Evolutionary conservation across 768 basidiomycete genomes (phyloP).

Genomic region (Rubroboletus satanas): DNA sequence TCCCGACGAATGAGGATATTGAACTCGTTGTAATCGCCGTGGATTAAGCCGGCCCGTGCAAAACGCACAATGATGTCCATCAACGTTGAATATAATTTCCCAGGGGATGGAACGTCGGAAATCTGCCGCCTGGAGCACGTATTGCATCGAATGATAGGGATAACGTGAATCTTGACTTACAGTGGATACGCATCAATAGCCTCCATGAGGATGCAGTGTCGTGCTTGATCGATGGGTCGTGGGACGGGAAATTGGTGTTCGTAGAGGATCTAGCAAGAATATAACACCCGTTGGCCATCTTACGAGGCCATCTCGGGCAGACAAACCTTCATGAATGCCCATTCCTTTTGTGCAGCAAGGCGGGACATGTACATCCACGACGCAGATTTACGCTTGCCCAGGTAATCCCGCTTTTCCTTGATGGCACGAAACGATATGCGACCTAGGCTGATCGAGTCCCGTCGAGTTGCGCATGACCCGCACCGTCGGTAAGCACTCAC

Average conservation of each 20-base stretch:
- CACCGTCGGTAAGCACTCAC: constrained; percentile 36
- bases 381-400: constrained; percentile 92
- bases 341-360: constrained; percentile 94
- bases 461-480: neutral
- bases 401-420: constrained; percentile 94
- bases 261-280: constrained; percentile 65
- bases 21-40: constrained; percentile 99
- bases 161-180: constrained; percentile 44
- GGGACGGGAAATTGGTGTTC: constrained; percentile 94
- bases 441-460: constrained; percentile 62
- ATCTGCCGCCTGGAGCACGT: constrained; percentile 70
- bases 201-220: constrained; percentile 96
- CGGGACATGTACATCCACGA: constrained; percentile 99
- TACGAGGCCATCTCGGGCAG: neutral
- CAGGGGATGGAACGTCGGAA: constrained; percentile 76
- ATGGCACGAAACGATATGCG: constrained; percentile 97
- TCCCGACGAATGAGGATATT: constrained; percentile 90
- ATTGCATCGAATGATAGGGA: neutral
- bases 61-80: constrained; percentile 98
- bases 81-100: constrained; percentile 82
- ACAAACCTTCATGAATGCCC: constrained; percentile 93
- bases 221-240: constrained; percentile 86
- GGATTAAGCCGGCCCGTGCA: constrained; percentile 91
- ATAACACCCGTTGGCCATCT: neutral
- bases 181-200: constrained; percentile 92